phyloP scores from a whole-genome alignment of 371 early-diverging fungal species.

The Umbelopsis sp. region DNA sequence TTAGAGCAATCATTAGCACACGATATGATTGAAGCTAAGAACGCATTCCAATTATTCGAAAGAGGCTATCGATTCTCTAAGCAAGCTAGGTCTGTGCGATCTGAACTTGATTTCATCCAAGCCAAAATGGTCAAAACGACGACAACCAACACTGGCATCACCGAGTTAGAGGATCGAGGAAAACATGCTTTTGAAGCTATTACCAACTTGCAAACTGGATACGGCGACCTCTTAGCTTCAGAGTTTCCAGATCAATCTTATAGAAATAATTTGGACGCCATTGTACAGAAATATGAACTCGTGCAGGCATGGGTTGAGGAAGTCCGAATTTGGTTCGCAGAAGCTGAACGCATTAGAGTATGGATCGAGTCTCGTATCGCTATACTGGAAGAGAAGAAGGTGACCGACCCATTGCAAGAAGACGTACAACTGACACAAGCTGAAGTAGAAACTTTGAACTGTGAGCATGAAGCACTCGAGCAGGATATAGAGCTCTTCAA shows the following conservation, averaged over 20 bases:
- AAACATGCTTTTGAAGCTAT: conserved; percentile 36
- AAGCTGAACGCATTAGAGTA: conserved; percentile 47
- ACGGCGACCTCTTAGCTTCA: conserved; percentile 29
- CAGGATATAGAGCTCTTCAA: conserved; percentile 53
- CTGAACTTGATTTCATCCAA: conserved; percentile 50
- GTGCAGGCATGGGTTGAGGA: conserved; percentile 56
- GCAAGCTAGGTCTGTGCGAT: conserved; percentile 38
- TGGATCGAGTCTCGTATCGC: conserved; percentile 53
- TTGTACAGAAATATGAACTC: conserved; percentile 35
- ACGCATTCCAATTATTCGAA: conserved; percentile 1
- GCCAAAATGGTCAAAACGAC: conserved; percentile 46
- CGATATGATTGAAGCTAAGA: conserved; percentile 7
- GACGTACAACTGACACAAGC: conserved; percentile 31
- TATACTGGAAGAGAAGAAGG: conserved; percentile 32
- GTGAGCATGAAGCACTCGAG: conserved; percentile 41
- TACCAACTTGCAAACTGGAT: conserved; percentile 25
- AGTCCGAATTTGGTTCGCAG: conserved; percentile 53
- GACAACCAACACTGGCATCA: conserved; percentile 39
- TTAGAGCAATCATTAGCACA: neutral
- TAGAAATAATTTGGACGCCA: conserved; percentile 30
- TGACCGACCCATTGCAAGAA: conserved; percentile 41
- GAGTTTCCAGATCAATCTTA: conserved; percentile 30
- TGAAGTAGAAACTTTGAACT: conserved; percentile 39
- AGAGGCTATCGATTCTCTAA: conserved; percentile 26
- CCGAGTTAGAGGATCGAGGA: conserved; percentile 41